Conservation (phyloP, 2,329 filamentous ascomycete genomes). For the Exophiala oligosperma region DNA sequence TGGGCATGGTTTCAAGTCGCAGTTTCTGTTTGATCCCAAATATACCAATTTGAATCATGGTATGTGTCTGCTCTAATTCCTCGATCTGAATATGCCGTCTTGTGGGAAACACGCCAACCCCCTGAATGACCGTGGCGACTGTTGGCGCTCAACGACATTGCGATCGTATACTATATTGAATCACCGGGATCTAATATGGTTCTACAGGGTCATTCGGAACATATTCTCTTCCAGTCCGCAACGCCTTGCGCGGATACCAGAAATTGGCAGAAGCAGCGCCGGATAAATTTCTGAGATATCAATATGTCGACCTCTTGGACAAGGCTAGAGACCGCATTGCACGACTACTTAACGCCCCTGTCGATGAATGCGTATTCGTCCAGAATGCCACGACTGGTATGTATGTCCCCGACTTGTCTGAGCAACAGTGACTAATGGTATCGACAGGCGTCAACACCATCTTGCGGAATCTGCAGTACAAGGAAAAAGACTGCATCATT, state of each 20-base stretch:
- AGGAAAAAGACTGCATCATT: slow-evolving; percentile 64
- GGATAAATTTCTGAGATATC: slow-evolving; percentile 74
- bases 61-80: slow-evolving; percentile 37
- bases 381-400: slow-evolving; percentile 70
- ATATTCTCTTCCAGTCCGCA: slow-evolving; percentile 63
- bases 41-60: slow-evolving; percentile 79
- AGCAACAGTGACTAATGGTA: neutral
- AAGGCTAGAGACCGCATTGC: slow-evolving; percentile 65
- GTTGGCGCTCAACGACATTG: no score
- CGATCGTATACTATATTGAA: neutral
- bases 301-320: slow-evolving; percentile 63
- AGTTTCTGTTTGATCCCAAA: slow-evolving; percentile 69
- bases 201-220: slow-evolving; percentile 70
- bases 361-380: slow-evolving; percentile 71
- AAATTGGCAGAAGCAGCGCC: slow-evolving; percentile 66
- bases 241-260: slow-evolving; percentile 64
- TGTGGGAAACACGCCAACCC: neutral
- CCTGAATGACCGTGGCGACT: neutral
- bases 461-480: slow-evolving; percentile 71
- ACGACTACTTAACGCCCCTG: slow-evolving; percentile 63
- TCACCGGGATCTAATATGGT: neutral
- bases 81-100: neutral
- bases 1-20: slow-evolving; percentile 57
- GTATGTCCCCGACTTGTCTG: neutral
- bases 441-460: slow-evolving; percentile 68